Percentiles rank a stretch among this genome's conserved stretches.
Conservation (phyloP, 1,284 basidiomycete species). For the Singerocomus rubriflavus region DNA sequence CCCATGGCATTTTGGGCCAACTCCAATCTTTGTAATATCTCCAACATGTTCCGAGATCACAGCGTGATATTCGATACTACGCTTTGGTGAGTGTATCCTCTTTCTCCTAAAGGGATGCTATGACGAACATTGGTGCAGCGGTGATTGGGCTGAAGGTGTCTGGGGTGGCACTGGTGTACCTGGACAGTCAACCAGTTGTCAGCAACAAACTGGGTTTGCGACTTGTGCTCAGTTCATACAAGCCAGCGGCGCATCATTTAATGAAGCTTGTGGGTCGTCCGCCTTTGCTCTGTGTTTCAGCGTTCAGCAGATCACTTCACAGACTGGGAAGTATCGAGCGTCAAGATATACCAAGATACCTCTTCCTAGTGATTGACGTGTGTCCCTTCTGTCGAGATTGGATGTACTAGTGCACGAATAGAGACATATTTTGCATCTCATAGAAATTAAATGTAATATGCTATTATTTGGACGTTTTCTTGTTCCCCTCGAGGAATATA, state of each 20-base stretch:
- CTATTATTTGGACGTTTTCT: slow-evolving; percentile 12
- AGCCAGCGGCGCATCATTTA: slow-evolving; percentile 66
- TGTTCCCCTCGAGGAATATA: neutral
- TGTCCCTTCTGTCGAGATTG: slow-evolving; percentile 4
- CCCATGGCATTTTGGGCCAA: slow-evolving; percentile 77
- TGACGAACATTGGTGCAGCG: slow-evolving; percentile 44
- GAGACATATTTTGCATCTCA: slow-evolving; percentile 19
- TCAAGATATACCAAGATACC: slow-evolving; percentile 59
- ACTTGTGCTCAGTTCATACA: slow-evolving; percentile 77
- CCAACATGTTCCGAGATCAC: slow-evolving; percentile 72
- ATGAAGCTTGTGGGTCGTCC: slow-evolving; percentile 68
- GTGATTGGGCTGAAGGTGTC: slow-evolving; percentile 83
- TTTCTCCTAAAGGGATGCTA: slow-evolving; percentile 10
- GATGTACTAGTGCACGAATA: slow-evolving; percentile 13
- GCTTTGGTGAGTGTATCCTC: slow-evolving; percentile 53
- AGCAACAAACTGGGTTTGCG: slow-evolving; percentile 73
- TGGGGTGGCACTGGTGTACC: slow-evolving; percentile 71
- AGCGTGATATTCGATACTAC: slow-evolving; percentile 81
- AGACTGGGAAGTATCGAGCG: slow-evolving; percentile 75
- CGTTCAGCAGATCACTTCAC: slow-evolving; percentile 9
- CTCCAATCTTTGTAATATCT: slow-evolving; percentile 66
- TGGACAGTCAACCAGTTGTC: slow-evolving; percentile 80
- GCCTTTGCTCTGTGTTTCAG: neutral
- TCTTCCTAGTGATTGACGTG: slow-evolving; percentile 10
- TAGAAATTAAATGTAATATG: slow-evolving; percentile 25